Conservation (phyloP, 176 grass and related monocot species). For the Eremochloa ophiuroides region DNA sequence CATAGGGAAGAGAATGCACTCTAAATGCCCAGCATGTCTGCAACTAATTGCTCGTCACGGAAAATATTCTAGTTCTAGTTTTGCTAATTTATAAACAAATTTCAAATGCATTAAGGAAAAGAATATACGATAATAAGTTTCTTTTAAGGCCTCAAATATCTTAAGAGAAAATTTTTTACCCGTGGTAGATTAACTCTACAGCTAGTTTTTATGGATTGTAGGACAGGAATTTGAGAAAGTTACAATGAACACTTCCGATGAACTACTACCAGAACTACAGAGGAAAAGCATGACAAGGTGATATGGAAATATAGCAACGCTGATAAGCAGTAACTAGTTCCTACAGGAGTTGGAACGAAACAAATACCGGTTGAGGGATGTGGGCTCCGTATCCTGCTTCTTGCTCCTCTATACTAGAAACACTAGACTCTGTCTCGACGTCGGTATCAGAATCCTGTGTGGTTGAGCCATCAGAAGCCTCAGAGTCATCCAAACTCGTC, state of each 20-base stretch:
- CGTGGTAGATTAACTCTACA: neutral
- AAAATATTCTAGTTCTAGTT: no score
- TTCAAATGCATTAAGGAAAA: neutral
- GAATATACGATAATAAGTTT: neutral
- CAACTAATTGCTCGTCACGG: neutral
- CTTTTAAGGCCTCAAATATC: neutral
- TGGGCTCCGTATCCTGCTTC: conserved; percentile 25
- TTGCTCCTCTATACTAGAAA: conserved; percentile 64
- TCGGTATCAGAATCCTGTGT: conserved; percentile 53
- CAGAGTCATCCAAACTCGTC: conserved; percentile 49
- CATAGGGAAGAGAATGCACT: neutral
- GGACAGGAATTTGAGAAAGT: neutral
- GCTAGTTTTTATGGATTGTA: neutral
- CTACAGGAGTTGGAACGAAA: conserved; percentile 9
- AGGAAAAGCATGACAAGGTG: neutral
- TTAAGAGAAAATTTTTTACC: neutral
- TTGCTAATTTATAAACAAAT: neutral
- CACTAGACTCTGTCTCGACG: conserved; percentile 55
- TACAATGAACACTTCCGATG: neutral
- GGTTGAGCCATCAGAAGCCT: conserved; percentile 56
- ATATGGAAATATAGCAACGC: neutral
- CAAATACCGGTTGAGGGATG: conserved; percentile 48
- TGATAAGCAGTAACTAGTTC: neutral
- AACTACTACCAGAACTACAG: neutral
- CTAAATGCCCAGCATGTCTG: neutral